Evolutionary conservation across 345 rosid genomes (phyloP).

Genomic region (Passiflora organensis): DNA sequence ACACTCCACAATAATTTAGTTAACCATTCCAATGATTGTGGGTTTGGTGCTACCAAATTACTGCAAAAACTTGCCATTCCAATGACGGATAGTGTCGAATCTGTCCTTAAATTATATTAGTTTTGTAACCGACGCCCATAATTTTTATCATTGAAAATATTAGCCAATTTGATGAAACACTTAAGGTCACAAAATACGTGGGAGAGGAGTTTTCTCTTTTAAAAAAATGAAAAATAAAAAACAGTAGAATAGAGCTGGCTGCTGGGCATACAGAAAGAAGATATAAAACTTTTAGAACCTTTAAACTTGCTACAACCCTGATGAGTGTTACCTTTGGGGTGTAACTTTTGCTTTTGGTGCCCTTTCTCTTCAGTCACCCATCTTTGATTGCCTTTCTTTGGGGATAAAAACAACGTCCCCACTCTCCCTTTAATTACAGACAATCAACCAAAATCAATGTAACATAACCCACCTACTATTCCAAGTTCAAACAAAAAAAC

Average conservation of each 20-base stretch:
- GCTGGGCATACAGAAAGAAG: slow-evolving; percentile 3
- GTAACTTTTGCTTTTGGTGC: slow-evolving; percentile 6
- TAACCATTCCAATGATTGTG: no score
- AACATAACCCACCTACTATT: not conserved
- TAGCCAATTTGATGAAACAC: no score
- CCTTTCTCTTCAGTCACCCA: slow-evolving; percentile 1
- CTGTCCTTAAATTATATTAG: no score
- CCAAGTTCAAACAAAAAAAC: no score
- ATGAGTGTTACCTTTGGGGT: slow-evolving; percentile 1
- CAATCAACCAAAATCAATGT: not conserved
- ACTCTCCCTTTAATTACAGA: not conserved
- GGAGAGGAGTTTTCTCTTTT: not conserved
- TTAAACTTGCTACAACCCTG: not conserved
- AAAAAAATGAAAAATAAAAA: no score
- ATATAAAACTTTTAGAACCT: slow-evolving; percentile 2
- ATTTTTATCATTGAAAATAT: no score
- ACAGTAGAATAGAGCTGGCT: slow-evolving; percentile 9
- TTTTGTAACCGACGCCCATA: no score
- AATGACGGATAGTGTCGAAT: no score
- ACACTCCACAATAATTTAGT: not conserved
- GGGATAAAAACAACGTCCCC: not conserved
- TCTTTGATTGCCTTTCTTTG: not conserved
- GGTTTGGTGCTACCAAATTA: no score
- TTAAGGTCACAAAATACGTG: no score
- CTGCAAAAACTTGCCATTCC: no score